These are phyloP conservation scores for Wilcoxina mikolae DNA, from an alignment of 495 filamentous ascomycete species.

Conservation along the genomic window DNA sequence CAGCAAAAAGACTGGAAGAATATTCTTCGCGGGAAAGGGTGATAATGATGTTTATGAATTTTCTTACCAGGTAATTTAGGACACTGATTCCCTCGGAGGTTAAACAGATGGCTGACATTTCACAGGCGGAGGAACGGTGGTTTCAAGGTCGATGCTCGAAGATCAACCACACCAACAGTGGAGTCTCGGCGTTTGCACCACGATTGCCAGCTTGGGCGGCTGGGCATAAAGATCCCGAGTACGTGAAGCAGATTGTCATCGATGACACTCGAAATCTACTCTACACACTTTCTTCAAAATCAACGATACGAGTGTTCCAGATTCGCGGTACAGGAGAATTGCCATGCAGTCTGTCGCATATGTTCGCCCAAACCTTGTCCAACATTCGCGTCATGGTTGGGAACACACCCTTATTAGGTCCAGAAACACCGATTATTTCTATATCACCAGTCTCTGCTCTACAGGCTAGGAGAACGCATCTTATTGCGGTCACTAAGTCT, in stretches of 20 bases:
- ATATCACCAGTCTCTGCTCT: conserved; percentile 67
- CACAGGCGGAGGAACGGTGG: conserved; percentile 65
- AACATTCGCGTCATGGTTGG: conserved; percentile 70
- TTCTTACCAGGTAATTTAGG: conserved; percentile 58
- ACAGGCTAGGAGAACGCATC: conserved; percentile 69
- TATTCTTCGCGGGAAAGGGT: conserved; percentile 72
- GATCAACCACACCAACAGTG: conserved; percentile 70
- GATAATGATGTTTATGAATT: conserved; percentile 85
- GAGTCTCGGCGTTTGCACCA: conserved; percentile 56
- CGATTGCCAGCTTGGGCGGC: conserved; percentile 20
- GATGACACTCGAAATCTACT: conserved; percentile 78
- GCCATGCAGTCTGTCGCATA: conserved; percentile 42
- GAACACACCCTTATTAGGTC: conserved; percentile 49
- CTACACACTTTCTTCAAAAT: conserved; percentile 75
- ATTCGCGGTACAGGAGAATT: conserved; percentile 45
- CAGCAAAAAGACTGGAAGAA: conserved; percentile 59
- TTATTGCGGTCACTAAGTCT: conserved; percentile 79
- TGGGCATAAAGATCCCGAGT: conserved; percentile 23
- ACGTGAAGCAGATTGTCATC: conserved; percentile 57
- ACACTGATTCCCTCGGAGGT: not conserved
- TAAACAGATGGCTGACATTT: conserved; percentile 8
- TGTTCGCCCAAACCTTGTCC: conserved; percentile 39
- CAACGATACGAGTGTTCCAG: conserved; percentile 75
- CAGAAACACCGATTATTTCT: conserved; percentile 55
- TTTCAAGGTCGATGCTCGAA: conserved; percentile 69